These are phyloP conservation scores for Penicillium griseofulvum DNA, from an alignment of 2,329 filamentous ascomycete genomes.

Conservation along the genomic window DNA sequence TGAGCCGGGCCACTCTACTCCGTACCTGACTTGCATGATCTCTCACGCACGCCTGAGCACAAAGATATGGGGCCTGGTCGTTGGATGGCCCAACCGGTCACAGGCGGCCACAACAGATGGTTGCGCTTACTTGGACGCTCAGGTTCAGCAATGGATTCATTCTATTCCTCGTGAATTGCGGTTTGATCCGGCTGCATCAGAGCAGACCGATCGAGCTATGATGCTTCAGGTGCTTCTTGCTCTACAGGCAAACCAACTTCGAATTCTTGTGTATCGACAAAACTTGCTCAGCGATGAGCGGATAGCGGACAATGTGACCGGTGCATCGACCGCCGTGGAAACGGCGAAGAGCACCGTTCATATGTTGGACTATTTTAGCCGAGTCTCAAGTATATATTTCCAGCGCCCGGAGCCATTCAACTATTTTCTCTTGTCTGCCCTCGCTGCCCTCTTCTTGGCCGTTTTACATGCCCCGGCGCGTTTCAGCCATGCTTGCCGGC, in stretches of 20 bases:
- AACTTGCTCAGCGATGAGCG: slow-evolving; percentile 41
- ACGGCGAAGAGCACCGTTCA: slow-evolving; percentile 40
- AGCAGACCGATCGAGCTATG: slow-evolving; percentile 36
- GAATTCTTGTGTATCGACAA: slow-evolving; percentile 47
- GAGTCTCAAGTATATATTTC: slow-evolving; percentile 39
- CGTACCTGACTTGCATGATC: slow-evolving; percentile 51
- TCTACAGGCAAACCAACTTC: slow-evolving; percentile 47
- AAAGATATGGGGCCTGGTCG: slow-evolving; percentile 48
- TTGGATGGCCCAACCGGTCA: slow-evolving; percentile 36
- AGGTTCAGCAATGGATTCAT: slow-evolving; percentile 48
- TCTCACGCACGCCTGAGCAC: slow-evolving; percentile 49
- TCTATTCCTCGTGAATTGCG: slow-evolving; percentile 47
- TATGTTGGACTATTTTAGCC: slow-evolving; percentile 39
- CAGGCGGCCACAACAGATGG: slow-evolving; percentile 39
- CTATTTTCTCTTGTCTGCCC: slow-evolving; percentile 42
- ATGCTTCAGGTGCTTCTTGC: slow-evolving; percentile 46
- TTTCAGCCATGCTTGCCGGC: slow-evolving; percentile 40
- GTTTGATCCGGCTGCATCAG: slow-evolving; percentile 29
- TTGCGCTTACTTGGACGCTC: slow-evolving; percentile 42
- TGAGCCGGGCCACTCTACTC: slow-evolving; percentile 40
- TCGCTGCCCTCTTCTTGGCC: slow-evolving; percentile 45
- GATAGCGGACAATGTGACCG: slow-evolving; percentile 37
- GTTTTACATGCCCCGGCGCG: slow-evolving; percentile 46
- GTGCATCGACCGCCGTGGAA: slow-evolving; percentile 43
- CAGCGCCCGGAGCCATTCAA: slow-evolving; percentile 44